Percentiles rank a stretch among this genome's conserved stretches.
phyloP scores from a whole-genome alignment of 1,139 yeast species.

The Yamadazyma aaseri region DNA sequence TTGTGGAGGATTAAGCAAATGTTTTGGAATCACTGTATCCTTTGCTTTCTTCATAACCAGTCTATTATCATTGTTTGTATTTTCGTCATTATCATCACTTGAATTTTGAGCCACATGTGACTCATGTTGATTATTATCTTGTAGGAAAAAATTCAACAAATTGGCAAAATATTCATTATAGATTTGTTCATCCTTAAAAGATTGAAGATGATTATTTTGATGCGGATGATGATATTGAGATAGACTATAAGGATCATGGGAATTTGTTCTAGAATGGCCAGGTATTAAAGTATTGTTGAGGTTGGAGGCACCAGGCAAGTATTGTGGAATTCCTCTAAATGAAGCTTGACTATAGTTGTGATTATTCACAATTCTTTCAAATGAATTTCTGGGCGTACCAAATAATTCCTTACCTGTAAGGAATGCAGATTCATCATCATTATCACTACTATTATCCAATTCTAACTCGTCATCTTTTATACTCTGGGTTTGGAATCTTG shows the following conservation, averaged over 20 bases:
- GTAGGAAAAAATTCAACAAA: slow-evolving; percentile 38
- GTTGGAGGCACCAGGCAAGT: slow-evolving; percentile 2
- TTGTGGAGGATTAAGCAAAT: slow-evolving; percentile 39
- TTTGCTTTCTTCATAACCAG: slow-evolving; percentile 17
- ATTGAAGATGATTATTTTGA: slow-evolving; percentile 17
- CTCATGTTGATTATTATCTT: slow-evolving; percentile 24
- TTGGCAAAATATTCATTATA: slow-evolving; percentile 38
- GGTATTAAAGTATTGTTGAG: slow-evolving; percentile 3
- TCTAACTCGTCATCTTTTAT: slow-evolving; percentile 42
- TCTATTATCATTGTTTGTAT: slow-evolving; percentile 2
- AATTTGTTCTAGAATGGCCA: slow-evolving; percentile 9
- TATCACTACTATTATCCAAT: slow-evolving; percentile 24
- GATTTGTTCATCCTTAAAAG: slow-evolving; percentile 23
- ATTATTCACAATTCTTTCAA: slow-evolving; percentile 29
- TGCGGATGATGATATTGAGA: slow-evolving; percentile 26
- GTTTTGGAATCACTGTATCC: slow-evolving; percentile 28
- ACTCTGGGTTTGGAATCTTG: background rate
- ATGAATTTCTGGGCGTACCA: slow-evolving; percentile 43
- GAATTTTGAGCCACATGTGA: slow-evolving; percentile 9
- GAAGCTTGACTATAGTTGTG: slow-evolving; percentile 11
- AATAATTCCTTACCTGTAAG: slow-evolving; percentile 43
- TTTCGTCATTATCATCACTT: slow-evolving; percentile 2
- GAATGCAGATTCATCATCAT: slow-evolving; percentile 29
- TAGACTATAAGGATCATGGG: slow-evolving; percentile 24
- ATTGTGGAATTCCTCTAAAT: too few species aligned